A percentile compares a stretch with the other conserved stretches of the same genome.
phyloP scores from a whole-genome alignment of 192 early-diverging fungal genomes.

The Cladochytrium replicatum region DNA sequence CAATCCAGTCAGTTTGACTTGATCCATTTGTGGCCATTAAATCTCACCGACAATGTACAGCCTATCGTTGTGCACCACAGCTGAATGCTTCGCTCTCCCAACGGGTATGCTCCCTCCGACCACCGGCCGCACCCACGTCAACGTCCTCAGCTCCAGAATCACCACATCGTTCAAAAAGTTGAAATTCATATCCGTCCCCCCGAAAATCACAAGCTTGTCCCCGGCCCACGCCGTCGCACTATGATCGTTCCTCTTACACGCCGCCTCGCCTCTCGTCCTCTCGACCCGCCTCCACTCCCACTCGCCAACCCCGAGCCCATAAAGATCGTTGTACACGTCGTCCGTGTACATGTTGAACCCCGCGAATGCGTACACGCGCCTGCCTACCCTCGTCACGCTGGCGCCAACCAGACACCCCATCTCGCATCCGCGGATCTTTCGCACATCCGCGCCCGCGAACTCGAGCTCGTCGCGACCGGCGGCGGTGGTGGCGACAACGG shows the following conservation, averaged over 20 bases:
- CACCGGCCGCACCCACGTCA: constrained; percentile 51
- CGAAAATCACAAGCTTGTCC: constrained; percentile 53
- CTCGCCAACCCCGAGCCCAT: constrained; percentile 34
- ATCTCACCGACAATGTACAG: constrained; percentile 53
- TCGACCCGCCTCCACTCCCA: constrained; percentile 42
- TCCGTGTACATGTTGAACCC: constrained; percentile 58
- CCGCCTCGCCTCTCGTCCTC: constrained; percentile 38
- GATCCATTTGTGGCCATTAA: too few species aligned
- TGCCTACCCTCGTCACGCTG: too few species aligned
- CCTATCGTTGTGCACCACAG: constrained; percentile 49
- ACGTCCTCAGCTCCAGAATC: constrained; percentile 45
- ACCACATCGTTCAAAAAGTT: constrained; percentile 45
- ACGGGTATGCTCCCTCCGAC: constrained; percentile 35
- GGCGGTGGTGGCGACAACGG: too few species aligned
- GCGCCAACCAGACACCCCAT: too few species aligned
- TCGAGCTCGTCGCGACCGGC: too few species aligned
- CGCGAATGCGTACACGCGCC: constrained; percentile 49
- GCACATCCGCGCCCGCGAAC: too few species aligned
- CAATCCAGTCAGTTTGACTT: too few species aligned
- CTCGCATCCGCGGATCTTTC: too few species aligned
- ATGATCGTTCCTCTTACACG: constrained; percentile 52
- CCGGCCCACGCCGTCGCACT: constrained; percentile 46
- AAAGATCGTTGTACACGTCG: constrained; percentile 56
- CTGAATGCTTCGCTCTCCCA: constrained; percentile 48
- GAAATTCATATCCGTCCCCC: constrained; percentile 48